Evolutionary conservation across 2,329 filamentous ascomycete species (phyloP), one percentile per base, ranked within the genome.

Genomic region (Beauveria pseudobassiana): DNA sequence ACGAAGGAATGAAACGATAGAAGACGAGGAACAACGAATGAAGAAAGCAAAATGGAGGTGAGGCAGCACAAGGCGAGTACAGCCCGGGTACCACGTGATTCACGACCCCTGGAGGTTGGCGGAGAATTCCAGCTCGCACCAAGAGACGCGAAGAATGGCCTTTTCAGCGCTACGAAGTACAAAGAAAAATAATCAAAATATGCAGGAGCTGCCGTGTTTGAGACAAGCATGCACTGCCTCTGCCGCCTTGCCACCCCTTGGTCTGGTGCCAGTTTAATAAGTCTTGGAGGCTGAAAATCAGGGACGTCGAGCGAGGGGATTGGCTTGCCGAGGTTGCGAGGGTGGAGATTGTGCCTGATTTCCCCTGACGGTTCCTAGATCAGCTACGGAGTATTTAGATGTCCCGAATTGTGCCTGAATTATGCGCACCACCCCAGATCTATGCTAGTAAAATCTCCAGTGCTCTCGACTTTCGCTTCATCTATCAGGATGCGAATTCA

Each of bases 171-270:
- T 4, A 26, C 12, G 9, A 46, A 38, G 34, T 38, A 34, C 30
- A 34, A 46, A 22, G 34, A 34, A 46, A 34, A 34, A 2, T n/a
- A 3, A 45, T 8, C 4, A 22, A 3, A 34, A 34, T 18, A 16
- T 14, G 30, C 53, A 59, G 16, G 38, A 42, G 22, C 34, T 5
- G 56, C 28, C 18, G 16, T 30, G 46, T 50, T 12, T 51, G 56
- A 59, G 48, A 51, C 56, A 59, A 50, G 22, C 34, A 38, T 51
- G 34, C 56, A 59, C 56, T 51, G 56, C 56, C 56, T 51, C 56
- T 50, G 20, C 10, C 56, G 10, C 56, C 56, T 24, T 3, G 22
- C 22, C 22, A 24, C 22, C 22, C 22, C 22, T 24, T 24, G 22
- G 22, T 24, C 22, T 24, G 22, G 22, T 24, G 22, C 22, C 22